Percentiles rank a stretch among this genome's conserved stretches.
phyloP scores from a whole-genome alignment of 371 early-diverging fungal genomes.

The Conidiobolus incongruus region DNA sequence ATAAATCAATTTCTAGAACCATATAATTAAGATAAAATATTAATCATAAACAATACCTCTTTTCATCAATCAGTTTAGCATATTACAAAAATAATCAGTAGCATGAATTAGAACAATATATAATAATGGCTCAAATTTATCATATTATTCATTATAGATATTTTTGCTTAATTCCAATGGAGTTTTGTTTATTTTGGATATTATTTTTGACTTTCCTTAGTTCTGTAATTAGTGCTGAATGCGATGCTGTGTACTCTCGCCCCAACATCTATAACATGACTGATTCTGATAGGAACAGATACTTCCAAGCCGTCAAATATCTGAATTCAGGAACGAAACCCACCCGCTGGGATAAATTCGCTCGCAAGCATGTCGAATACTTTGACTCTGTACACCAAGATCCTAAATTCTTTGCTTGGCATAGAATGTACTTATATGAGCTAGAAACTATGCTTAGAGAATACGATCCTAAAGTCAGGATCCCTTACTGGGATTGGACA shows the following conservation, averaged over 20 bases:
- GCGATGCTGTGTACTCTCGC: background rate
- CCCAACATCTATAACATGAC: background rate
- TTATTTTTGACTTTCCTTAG: no score
- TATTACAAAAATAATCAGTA: no score
- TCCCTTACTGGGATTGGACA: conserved; percentile 6
- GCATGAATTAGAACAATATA: no score
- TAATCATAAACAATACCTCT: no score
- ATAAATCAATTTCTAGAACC: no score
- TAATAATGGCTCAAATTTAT: no score
- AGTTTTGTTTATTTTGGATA: no score
- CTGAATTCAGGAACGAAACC: background rate
- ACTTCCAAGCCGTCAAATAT: conserved; percentile 2
- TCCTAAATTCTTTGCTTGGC: background rate
- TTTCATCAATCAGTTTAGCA: no score
- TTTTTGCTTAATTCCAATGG: no score
- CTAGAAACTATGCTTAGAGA: conserved; percentile 1
- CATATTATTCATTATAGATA: no score
- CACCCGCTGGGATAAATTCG: background rate
- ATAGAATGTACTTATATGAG: background rate
- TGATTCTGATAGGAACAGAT: background rate
- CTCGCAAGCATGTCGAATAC: background rate
- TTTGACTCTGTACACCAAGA: background rate
- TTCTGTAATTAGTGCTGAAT: no score
- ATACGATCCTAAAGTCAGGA: background rate
- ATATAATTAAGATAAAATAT: no score